Conservation (phyloP, 345 rosid species). For the Limnanthes douglasii region DNA sequence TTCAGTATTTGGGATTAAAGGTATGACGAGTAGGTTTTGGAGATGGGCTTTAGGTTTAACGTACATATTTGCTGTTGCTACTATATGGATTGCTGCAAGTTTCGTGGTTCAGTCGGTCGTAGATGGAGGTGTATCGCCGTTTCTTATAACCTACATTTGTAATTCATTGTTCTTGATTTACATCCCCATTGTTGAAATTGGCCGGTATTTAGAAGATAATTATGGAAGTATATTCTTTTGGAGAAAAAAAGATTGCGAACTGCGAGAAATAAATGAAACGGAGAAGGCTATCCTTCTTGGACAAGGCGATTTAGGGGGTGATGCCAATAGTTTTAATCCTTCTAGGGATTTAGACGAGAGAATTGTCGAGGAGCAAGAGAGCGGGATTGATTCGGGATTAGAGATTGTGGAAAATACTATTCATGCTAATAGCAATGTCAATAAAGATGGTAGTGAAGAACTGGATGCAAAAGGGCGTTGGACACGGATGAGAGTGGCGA, state of each 20-base stretch:
- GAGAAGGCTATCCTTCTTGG: slow-evolving; percentile 63
- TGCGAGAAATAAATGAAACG: slow-evolving; percentile 33
- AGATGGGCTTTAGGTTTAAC: slow-evolving; percentile 67
- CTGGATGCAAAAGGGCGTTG: slow-evolving; percentile 78
- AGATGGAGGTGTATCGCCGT: slow-evolving; percentile 84
- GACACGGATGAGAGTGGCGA: slow-evolving; percentile 74
- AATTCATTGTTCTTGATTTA: slow-evolving; percentile 76
- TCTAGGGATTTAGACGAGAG: slow-evolving; percentile 14
- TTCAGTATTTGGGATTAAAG: slow-evolving; percentile 9
- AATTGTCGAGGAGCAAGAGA: slow-evolving; percentile 21
- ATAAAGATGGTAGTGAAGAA: slow-evolving; percentile 11
- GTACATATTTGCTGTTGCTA: slow-evolving; percentile 72
- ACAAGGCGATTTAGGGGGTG: slow-evolving; percentile 17
- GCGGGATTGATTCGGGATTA: slow-evolving; percentile 13
- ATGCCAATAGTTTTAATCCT: slow-evolving; percentile 8
- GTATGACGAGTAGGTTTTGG: slow-evolving; percentile 43
- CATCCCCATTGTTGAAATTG: slow-evolving; percentile 63
- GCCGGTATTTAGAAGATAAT: slow-evolving; percentile 53
- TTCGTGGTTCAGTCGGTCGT: slow-evolving; percentile 90
- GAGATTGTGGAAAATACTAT: slow-evolving; percentile 17
- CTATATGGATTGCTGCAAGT: slow-evolving; percentile 92
- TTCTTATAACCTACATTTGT: slow-evolving; percentile 84
- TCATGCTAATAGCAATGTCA: slow-evolving; percentile 9
- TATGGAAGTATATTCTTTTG: slow-evolving; percentile 55
- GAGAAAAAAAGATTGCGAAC: slow-evolving; percentile 30